Conservation (phyloP, 164 flowering plant genomes). For the Chimonanthus praecox region DNA sequence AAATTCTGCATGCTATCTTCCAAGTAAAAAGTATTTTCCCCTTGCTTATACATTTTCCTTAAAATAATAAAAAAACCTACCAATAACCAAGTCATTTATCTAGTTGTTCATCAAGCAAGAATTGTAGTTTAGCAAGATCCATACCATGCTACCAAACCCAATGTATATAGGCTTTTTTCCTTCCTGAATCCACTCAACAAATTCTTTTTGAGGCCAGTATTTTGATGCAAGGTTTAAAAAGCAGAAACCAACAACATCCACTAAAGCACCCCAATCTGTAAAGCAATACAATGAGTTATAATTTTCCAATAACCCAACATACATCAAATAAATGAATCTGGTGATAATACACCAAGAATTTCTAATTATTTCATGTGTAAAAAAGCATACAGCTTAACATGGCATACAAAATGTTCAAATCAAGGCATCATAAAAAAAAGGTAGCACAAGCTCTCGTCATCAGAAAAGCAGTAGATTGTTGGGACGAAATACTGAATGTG, state of each 20-base stretch:
- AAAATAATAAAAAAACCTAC: background rate
- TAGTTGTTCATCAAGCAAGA: background rate
- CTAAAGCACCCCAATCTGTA: conserved; percentile 88
- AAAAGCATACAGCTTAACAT: no score
- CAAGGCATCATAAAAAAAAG: no score
- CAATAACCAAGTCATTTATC: background rate
- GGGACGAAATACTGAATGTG: no score
- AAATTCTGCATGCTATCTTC: background rate
- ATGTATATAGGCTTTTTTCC: conserved; percentile 80
- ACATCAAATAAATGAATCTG: no score
- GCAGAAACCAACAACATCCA: conserved; percentile 96
- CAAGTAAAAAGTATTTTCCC: background rate
- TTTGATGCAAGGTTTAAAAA: conserved; percentile 74
- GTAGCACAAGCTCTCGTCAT: no score
- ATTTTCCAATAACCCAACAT: background rate
- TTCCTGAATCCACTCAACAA: conserved; percentile 56
- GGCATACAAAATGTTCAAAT: no score
- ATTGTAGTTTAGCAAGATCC: conserved; percentile 12
- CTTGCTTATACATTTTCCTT: background rate
- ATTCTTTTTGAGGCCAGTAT: conserved; percentile 57
- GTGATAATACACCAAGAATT: background rate
- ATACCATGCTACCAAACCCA: conserved; percentile 99
- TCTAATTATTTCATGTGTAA: background rate
- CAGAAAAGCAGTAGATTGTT: no score
- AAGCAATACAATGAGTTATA: background rate